Percentiles rank a stretch among this genome's conserved stretches.
Evolutionary conservation across 352 stramenopile species (phyloP).

Genomic region (Pythium insidiosum): DNA sequence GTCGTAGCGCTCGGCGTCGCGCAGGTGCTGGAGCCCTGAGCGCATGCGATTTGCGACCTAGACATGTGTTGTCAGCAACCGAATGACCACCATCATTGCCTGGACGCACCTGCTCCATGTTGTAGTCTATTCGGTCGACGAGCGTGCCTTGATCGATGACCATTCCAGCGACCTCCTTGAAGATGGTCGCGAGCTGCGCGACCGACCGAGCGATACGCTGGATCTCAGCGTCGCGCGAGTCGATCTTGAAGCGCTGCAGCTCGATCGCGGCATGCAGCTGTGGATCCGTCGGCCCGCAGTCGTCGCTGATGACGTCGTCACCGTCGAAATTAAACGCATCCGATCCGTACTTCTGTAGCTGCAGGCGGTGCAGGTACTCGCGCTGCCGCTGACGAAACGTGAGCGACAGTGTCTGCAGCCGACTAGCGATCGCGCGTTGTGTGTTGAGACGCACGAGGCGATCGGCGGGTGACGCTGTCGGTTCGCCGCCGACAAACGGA

Average conservation of each 20-base stretch:
- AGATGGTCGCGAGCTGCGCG: constrained; percentile 51
- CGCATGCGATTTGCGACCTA: constrained; percentile 56
- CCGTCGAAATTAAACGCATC: constrained; percentile 48
- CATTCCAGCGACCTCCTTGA: constrained; percentile 77
- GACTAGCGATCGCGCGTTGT: constrained; percentile 50
- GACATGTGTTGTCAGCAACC: no score
- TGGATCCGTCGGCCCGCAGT: background rate
- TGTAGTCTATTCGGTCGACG: constrained; percentile 84
- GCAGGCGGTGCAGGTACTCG: constrained; percentile 63
- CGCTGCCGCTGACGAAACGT: constrained; percentile 58
- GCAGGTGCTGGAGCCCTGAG: constrained; percentile 48
- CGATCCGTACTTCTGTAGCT: constrained; percentile 67
- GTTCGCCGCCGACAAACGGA: constrained; percentile 38
- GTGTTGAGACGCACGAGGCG: constrained; percentile 56
- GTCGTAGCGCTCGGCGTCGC: constrained; percentile 52
- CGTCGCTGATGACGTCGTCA: background rate
- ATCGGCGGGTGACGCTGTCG: constrained; percentile 37
- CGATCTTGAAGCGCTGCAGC: constrained; percentile 36
- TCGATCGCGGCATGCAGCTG: constrained; percentile 22
- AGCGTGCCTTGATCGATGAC: constrained; percentile 79
- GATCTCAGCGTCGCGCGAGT: constrained; percentile 62
- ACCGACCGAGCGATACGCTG: constrained; percentile 72
- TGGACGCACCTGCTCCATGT: constrained; percentile 66
- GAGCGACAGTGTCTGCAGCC: constrained; percentile 53
- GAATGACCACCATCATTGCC: background rate